Percentiles rank a stretch among this genome's conserved stretches.
phyloP scores from a whole-genome alignment of 805 yeast species.

The Spathaspora gorwiae region DNA sequence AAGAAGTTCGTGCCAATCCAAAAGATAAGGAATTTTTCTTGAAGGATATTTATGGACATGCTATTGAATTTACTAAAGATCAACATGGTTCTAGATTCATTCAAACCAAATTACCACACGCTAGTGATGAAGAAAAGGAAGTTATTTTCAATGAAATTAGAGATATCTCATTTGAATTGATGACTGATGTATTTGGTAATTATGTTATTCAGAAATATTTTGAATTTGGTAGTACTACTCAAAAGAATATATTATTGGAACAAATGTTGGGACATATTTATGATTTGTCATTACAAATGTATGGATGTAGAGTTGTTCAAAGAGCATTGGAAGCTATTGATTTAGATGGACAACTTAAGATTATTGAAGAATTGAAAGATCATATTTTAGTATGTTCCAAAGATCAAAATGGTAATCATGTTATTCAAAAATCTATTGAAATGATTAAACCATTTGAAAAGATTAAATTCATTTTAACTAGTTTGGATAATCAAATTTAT shows the following conservation, averaged over 20 bases:
- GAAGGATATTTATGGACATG: constrained; percentile 78
- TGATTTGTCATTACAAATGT: constrained; percentile 84
- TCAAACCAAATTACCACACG: constrained; percentile 74
- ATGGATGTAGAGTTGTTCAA: constrained; percentile 97
- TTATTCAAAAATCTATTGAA: constrained; percentile 92
- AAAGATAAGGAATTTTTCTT: constrained; percentile 57
- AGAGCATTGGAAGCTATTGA: constrained; percentile 77
- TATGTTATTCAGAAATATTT: constrained; percentile 93
- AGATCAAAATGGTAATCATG: constrained; percentile 98
- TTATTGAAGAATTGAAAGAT: constrained; percentile 67
- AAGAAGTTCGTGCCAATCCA: constrained; percentile 71
- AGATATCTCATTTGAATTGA: constrained; percentile 66
- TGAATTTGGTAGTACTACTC: constrained; percentile 72
- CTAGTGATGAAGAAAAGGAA: constrained; percentile 67
- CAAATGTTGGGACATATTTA: constrained; percentile 73
- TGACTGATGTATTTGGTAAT: constrained; percentile 97
- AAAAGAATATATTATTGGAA: constrained; percentile 62
- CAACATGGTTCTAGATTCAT: constrained; percentile 97
- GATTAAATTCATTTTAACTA: constrained; percentile 67
- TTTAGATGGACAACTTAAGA: constrained; percentile 56
- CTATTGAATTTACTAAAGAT: constrained; percentile 87
- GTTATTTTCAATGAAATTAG: constrained; percentile 80
- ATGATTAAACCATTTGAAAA: constrained; percentile 60
- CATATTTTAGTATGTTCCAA: constrained; percentile 59
- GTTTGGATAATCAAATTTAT: constrained; percentile 67